Percentiles rank a stretch among this genome's conserved stretches.
Conservation (phyloP, 2,329 filamentous ascomycete species). For the Xenoacremonium recifei region DNA sequence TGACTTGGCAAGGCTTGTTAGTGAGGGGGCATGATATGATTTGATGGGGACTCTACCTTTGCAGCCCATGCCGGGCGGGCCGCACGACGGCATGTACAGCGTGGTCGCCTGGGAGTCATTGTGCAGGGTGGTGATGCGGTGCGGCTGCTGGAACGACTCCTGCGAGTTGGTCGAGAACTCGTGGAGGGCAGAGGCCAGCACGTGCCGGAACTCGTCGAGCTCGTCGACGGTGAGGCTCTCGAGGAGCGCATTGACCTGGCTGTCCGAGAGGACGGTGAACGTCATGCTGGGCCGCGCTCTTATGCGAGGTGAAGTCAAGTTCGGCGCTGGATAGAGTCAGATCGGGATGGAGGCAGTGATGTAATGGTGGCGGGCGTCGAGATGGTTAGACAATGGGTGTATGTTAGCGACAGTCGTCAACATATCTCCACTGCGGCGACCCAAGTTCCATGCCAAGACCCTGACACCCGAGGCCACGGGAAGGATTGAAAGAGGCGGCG, state of each 20-base stretch:
- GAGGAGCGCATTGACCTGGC: slow-evolving; percentile 53
- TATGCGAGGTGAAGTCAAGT: too few species aligned
- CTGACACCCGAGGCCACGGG: too few species aligned
- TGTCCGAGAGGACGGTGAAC: slow-evolving; percentile 57
- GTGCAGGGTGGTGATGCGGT: slow-evolving; percentile 48
- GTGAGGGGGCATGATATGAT: background rate
- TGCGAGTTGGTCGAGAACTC: slow-evolving; percentile 58
- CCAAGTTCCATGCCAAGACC: too few species aligned
- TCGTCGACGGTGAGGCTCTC: slow-evolving; percentile 53
- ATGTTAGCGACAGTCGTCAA: too few species aligned
- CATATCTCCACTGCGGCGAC: too few species aligned
- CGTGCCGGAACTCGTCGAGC: slow-evolving; percentile 49
- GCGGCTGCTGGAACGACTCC: slow-evolving; percentile 54
- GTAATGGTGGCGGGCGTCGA: too few species aligned
- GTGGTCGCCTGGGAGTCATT: slow-evolving; percentile 54
- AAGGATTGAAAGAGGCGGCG: too few species aligned
- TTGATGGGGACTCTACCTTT: slow-evolving; percentile 63
- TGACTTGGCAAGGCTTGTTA: slow-evolving; percentile 42
- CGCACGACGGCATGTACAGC: slow-evolving; percentile 72
- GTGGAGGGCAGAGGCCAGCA: slow-evolving; percentile 53
- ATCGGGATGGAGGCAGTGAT: too few species aligned
- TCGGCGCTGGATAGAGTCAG: too few species aligned
- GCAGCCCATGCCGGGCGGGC: slow-evolving; percentile 62
- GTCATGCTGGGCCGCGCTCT: slow-evolving; percentile 54
- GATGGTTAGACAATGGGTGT: too few species aligned